Percentiles rank a stretch among this genome's conserved stretches.
phyloP scores from a whole-genome alignment of 2,329 filamentous ascomycete genomes.

The Neofusicoccum umdonicola region DNA sequence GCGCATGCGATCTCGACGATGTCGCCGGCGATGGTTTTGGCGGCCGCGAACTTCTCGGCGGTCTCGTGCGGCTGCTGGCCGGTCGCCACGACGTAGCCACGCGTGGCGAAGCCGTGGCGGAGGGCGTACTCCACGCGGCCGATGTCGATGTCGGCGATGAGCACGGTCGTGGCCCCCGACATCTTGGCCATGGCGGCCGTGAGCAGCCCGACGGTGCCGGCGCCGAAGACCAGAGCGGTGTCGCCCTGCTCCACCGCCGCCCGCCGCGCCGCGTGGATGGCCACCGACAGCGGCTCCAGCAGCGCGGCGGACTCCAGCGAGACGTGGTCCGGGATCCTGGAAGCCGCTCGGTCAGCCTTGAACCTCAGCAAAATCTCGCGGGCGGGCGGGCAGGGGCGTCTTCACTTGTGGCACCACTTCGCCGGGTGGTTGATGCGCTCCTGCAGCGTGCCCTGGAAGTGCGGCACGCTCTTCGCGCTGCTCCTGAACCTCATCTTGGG shows the following conservation, averaged over 20 bases:
- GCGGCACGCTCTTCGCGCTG: constrained; percentile 43
- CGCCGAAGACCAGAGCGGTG: constrained; percentile 79
- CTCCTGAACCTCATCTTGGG: constrained; percentile 43
- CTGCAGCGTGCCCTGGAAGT: constrained; percentile 45
- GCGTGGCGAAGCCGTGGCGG: constrained; percentile 38
- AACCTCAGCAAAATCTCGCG: neutral
- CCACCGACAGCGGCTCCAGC: constrained; percentile 69
- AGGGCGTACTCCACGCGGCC: constrained; percentile 41
- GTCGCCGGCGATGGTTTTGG: constrained; percentile 36
- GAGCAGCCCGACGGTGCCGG: constrained; percentile 60
- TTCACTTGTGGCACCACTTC: constrained; percentile 46
- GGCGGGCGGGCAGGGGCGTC: constrained; percentile 26
- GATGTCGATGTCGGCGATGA: constrained; percentile 41
- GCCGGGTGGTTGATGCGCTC: constrained; percentile 44
- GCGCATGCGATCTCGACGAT: constrained; percentile 37
- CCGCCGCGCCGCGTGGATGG: constrained; percentile 79
- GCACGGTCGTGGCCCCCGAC: constrained; percentile 40
- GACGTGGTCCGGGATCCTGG: constrained; percentile 40
- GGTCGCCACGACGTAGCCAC: constrained; percentile 29
- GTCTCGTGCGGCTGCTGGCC: neutral
- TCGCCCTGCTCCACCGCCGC: constrained; percentile 70
- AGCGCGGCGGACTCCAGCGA: constrained; percentile 39
- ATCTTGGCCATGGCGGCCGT: constrained; percentile 41
- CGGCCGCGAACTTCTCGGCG: constrained; percentile 30
- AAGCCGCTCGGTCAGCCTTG: constrained; percentile 20